These are phyloP conservation scores for Aspergillus fumigatus DNA, from an alignment of 2,329 filamentous ascomycete species.

Conservation along the genomic window DNA sequence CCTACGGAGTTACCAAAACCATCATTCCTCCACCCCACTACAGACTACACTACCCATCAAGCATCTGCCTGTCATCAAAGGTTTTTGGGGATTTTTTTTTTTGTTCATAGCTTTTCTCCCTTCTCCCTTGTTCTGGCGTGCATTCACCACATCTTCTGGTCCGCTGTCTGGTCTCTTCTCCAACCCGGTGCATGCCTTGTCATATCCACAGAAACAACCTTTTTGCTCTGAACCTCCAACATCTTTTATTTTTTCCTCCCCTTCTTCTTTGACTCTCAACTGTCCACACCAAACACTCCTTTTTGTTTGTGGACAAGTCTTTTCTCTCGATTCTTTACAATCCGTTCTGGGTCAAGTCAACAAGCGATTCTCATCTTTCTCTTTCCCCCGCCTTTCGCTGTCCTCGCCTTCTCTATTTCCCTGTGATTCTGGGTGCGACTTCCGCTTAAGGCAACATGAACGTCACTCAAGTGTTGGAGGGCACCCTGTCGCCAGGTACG, in stretches of 20 bases:
- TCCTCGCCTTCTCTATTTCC: conserved; percentile 13
- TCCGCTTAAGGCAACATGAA: conserved; percentile 63
- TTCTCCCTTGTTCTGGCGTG: conserved; percentile 16
- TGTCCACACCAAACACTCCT: not conserved
- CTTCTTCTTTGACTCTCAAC: conserved; percentile 11
- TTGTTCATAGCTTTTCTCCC: conserved; percentile 4
- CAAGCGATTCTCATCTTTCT: not conserved
- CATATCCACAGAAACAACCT: conserved; percentile 40
- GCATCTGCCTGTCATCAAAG: not conserved
- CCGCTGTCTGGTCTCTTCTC: conserved; percentile 26
- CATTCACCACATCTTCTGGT: conserved; percentile 26
- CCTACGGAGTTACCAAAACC: not conserved
- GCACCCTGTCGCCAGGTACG: conserved; percentile 89
- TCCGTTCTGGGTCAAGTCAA: not conserved
- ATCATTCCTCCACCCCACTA: conserved; percentile 1
- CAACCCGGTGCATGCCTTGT: conserved; percentile 35
- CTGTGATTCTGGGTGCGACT: conserved; percentile 18
- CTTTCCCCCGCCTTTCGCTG: conserved; percentile 1
- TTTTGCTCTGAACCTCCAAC: conserved; percentile 18
- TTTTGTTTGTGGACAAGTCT: not conserved
- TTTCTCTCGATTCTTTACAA: not conserved
- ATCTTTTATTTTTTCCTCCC: conserved; percentile 13
- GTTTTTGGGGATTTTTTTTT: not conserved
- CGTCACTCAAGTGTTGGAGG: conserved; percentile 96
- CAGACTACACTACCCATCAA: not conserved